Evolutionary conservation across 2,329 filamentous ascomycete species (phyloP).

Genomic region (Boeremia exigua): DNA sequence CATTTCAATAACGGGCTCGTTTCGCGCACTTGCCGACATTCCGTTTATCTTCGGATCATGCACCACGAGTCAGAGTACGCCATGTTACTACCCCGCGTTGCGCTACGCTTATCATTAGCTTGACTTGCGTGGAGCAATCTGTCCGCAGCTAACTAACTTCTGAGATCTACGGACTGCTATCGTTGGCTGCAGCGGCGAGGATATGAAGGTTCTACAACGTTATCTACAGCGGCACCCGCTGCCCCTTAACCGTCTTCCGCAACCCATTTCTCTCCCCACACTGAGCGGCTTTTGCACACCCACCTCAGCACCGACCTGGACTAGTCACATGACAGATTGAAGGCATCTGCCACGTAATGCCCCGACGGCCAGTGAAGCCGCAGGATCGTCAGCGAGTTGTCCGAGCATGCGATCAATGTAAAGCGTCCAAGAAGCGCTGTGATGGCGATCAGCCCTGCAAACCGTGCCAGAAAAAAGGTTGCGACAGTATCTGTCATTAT

Average conservation of each 20-base stretch:
- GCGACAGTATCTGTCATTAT: constrained; percentile 21
- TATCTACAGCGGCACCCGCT: constrained; percentile 8
- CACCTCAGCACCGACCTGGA: background rate
- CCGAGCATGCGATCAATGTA: constrained; percentile 29
- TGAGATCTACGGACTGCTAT: background rate
- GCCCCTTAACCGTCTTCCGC: constrained; percentile 13
- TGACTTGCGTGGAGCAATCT: background rate
- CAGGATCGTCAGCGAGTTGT: constrained; percentile 29
- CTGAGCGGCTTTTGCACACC: constrained; percentile 13
- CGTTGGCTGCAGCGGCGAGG: constrained; percentile 1
- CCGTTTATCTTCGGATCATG: constrained; percentile 8
- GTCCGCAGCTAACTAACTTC: background rate
- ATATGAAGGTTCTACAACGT: constrained; percentile 4
- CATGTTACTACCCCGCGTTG: constrained; percentile 8
- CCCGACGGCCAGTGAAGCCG: constrained; percentile 28
- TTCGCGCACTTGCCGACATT: constrained; percentile 1
- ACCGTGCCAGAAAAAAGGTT: constrained; percentile 25
- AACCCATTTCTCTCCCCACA: background rate
- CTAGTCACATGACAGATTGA: constrained; percentile 17
- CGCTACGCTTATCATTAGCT: constrained; percentile 9
- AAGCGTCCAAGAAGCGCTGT: constrained; percentile 31
- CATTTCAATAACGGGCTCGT: background rate
- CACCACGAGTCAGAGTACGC: background rate
- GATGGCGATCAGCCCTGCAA: constrained; percentile 24
- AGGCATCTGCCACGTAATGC: constrained; percentile 16